phyloP scores from a whole-genome alignment of 1,284 basidiomycete species.

The Leucoagaricus sp. region DNA sequence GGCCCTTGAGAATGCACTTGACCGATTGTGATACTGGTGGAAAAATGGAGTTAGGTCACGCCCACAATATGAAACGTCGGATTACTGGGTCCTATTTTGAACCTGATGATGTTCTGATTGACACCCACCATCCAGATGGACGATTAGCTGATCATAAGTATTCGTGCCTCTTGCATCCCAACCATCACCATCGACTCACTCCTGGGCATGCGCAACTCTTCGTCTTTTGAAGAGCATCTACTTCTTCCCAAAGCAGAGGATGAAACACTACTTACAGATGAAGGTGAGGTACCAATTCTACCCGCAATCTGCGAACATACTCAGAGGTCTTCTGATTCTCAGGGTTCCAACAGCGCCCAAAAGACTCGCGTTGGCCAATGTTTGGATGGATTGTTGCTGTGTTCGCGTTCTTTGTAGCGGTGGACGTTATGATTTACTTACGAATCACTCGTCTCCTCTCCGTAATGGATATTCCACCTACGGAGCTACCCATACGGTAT shows the following conservation, averaged over 20 bases:
- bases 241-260: not conserved
- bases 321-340: not conserved
- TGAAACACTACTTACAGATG: not conserved
- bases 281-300: not conserved
- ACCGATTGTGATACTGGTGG: too few species aligned
- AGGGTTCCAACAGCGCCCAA: not conserved
- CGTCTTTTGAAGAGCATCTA: constrained; percentile 9
- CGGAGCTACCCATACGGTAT: constrained; percentile 25
- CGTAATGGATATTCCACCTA: not conserved
- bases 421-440: constrained; percentile 6
- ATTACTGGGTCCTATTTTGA: too few species aligned
- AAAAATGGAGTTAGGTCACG: too few species aligned
- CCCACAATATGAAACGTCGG: too few species aligned
- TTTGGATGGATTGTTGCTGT: not conserved
- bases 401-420: not conserved
- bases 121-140: too few species aligned
- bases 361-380: not conserved
- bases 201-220: not conserved
- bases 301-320: not conserved
- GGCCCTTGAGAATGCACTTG: too few species aligned
- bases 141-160: not conserved
- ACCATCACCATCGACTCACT: not conserved
- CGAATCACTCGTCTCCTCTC: not conserved
- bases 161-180: not conserved
- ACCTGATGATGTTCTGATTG: too few species aligned